Base-by-base conservation (phyloP, 352 stramenopile genomes). In the Blastocystis sp. region DNA sequence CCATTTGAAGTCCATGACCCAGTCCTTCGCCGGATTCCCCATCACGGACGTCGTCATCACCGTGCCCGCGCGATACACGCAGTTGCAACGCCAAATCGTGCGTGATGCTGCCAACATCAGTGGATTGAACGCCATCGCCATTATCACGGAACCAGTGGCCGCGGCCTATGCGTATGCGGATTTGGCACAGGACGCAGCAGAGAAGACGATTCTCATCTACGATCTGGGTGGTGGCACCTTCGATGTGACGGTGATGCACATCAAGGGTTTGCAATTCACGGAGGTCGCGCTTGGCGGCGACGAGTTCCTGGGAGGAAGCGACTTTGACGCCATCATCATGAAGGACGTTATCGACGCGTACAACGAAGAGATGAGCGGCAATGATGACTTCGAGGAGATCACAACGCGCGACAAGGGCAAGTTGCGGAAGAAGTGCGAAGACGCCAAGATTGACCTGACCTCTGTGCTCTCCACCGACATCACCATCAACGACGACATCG, bases 61-160 rank as follows among this genome's bases (percentile, higher is more conserved):
- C 37, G 79, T 89, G 26, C 79, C 79, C 41, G 79, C 98, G 55
- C 99, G 99, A 93, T 99, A 99, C 93, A 99, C 99, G 93, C 97
- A 99, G 92, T 94, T 96, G 10, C 98, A 99, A 92, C 95, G 98
- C 91, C 96, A 99, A 93, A 96, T 97, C 41, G 99, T 97, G 74
- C 99, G 99, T 94, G 97, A 99, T 93, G 98, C 98, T 70, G 97
- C 97, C 35, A 96, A 93, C 4, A 99, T 99, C 92, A 94, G 97
- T n/a, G 98, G 98, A 79, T 91, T 99, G 26, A 96, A 95, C 33
- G 97, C 99, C n/a, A 93, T 98, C 92, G 96, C 97, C 91, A 99
- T 99, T 97, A 93, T 93, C 80, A 92, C 92, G 51, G 92, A 93
- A 51, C 91, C 92, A 33, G 91, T 85, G n/a, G 92, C 91, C 24